These are phyloP conservation scores for Wickerhamomyces bovis DNA, from an alignment of 805 yeast species.

Conservation along the genomic window DNA sequence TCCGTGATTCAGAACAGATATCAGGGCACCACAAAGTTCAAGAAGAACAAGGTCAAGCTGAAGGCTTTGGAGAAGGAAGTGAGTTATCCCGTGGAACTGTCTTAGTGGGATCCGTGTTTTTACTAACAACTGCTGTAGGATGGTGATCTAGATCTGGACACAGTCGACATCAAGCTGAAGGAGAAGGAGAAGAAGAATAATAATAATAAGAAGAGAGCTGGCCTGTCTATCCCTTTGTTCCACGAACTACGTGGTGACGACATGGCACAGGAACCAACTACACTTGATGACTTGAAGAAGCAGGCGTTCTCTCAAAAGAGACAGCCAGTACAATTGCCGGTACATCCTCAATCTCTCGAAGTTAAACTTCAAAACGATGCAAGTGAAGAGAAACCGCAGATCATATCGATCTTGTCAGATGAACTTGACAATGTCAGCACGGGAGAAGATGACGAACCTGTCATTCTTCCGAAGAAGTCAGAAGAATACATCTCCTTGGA, in stretches of 20 bases:
- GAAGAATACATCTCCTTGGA: constrained; percentile 2
- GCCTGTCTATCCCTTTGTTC: constrained; percentile 5
- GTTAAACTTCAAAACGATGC: neutral
- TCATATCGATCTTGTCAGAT: neutral
- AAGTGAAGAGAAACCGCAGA: neutral
- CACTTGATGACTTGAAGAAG: neutral
- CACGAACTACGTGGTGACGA: constrained; percentile 5
- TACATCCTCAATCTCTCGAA: too few relatives aligned
- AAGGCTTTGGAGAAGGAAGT: neutral
- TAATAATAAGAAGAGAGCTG: constrained; percentile 1
- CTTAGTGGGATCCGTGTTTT: neutral
- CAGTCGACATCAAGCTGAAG: neutral
- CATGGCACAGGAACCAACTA: neutral
- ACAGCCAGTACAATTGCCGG: neutral
- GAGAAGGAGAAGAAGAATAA: constrained; percentile 6
- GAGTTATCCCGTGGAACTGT: too few relatives aligned
- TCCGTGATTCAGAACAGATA: neutral
- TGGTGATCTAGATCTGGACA: neutral
- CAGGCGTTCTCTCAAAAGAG: neutral
- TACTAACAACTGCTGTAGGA: constrained; percentile 1
- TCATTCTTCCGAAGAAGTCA: neutral
- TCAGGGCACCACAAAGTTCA: constrained; percentile 1
- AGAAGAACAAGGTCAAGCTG: constrained; percentile 14
- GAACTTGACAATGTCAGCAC: neutral
- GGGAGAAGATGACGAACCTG: neutral